Evolutionary conservation across 2,329 filamentous ascomycete genomes (phyloP).

Genomic region (Colletotrichum gigasporum): DNA sequence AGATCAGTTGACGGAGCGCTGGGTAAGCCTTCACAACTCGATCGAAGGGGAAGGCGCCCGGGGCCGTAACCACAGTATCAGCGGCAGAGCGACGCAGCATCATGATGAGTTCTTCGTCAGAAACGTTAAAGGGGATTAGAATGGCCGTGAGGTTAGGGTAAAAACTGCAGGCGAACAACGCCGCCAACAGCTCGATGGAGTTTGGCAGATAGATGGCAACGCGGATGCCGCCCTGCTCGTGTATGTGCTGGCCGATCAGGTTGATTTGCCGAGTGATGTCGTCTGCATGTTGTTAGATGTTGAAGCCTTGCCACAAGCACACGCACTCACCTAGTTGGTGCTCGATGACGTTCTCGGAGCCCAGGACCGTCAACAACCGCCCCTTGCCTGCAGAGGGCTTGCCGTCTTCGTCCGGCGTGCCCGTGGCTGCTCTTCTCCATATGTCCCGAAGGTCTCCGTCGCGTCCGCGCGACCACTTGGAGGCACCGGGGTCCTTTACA

Average conservation of each 20-base stretch:
- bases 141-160: constrained; percentile 83
- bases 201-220: constrained; percentile 94
- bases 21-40: constrained; percentile 74
- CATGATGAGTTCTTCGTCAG: constrained; percentile 73
- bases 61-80: constrained; percentile 84
- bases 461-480: constrained; percentile 84
- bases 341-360: constrained; percentile 77
- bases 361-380: constrained; percentile 81
- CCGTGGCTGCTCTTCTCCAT: constrained; percentile 79
- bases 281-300: constrained; percentile 49
- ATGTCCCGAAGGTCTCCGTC: constrained; percentile 92
- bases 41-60: constrained; percentile 87
- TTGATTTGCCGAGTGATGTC: constrained; percentile 88
- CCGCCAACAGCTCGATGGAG: constrained; percentile 85
- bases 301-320: neutral
- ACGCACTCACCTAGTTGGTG: constrained; percentile 66
- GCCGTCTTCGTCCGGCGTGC: constrained; percentile 70
- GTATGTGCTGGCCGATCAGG: constrained; percentile 80
- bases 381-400: constrained; percentile 69
- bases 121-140: constrained; percentile 83
- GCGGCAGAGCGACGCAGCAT: constrained; percentile 79
- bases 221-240: constrained; percentile 75
- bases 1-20: constrained; percentile 80
- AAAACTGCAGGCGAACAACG: constrained; percentile 89
- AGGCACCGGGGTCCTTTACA: constrained; percentile 81